Conservation (phyloP, 169 alveolate genomes). For the Cryptosporidium felis region DNA sequence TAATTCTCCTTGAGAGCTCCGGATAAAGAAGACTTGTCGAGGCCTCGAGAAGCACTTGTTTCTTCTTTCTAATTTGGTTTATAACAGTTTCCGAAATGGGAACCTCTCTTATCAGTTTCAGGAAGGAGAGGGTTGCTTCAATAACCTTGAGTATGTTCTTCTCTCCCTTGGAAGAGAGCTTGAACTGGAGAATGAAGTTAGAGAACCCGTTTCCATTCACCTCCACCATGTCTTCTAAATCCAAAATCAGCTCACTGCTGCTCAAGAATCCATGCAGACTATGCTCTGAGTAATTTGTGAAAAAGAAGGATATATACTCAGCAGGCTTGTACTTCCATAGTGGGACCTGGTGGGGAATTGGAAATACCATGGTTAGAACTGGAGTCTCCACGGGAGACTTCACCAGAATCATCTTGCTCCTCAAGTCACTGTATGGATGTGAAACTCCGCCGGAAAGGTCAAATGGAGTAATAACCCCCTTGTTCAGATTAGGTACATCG, state of each 20-base stretch:
- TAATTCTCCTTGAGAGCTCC: neutral
- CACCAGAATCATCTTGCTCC: conserved; percentile 2
- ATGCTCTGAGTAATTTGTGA: conserved; percentile 24
- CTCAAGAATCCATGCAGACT: neutral
- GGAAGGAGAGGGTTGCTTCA: conserved; percentile 33
- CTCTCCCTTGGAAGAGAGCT: neutral
- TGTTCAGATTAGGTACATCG: conserved; percentile 22
- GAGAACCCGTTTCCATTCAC: conserved; percentile 43
- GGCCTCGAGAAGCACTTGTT: conserved; percentile 8
- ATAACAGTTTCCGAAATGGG: conserved; percentile 24
- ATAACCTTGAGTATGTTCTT: conserved; percentile 6
- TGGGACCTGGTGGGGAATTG: conserved; percentile 29
- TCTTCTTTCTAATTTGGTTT: conserved; percentile 32
- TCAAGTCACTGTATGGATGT: conserved; percentile 36
- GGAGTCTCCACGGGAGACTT: neutral
- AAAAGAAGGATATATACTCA: conserved; percentile 34
- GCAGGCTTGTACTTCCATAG: conserved; percentile 49
- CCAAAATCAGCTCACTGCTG: neutral
- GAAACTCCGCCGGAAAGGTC: neutral
- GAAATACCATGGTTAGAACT: conserved; percentile 8
- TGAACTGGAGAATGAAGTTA: neutral
- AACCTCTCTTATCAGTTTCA: conserved; percentile 24
- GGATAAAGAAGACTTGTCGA: neutral
- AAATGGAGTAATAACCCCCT: conserved; percentile 12
- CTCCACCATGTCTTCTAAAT: conserved; percentile 1